Percentiles rank a stretch among this genome's conserved stretches.
phyloP scores from a whole-genome alignment of 345 rosid genomes.

The Draba incana region DNA sequence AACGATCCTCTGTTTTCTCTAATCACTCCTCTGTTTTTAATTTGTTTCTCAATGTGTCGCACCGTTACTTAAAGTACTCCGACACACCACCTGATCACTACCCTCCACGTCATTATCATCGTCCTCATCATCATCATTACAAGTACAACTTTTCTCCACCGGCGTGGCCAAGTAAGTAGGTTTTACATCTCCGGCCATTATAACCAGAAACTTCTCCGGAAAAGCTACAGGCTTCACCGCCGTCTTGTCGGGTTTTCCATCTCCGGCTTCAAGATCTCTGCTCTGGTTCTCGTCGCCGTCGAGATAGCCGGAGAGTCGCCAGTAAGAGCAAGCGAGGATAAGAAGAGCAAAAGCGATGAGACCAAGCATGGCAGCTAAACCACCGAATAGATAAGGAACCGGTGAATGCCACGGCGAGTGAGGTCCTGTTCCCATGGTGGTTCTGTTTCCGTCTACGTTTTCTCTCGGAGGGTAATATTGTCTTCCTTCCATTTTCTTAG shows the following conservation, averaged over 20 bases:
- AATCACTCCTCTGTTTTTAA: neutral
- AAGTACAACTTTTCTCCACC: constrained; percentile 48
- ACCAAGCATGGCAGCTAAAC: constrained; percentile 92
- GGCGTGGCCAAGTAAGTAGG: constrained; percentile 85
- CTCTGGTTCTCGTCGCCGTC: constrained; percentile 43
- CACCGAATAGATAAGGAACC: constrained; percentile 90
- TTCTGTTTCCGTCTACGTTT: constrained; percentile 31
- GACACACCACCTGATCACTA: constrained; percentile 33
- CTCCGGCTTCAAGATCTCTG: constrained; percentile 70
- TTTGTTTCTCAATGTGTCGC: constrained; percentile 11
- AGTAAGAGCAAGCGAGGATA: constrained; percentile 90
- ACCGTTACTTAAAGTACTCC: constrained; percentile 26
- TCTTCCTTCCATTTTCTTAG: constrained; percentile 50
- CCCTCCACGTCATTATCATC: constrained; percentile 29
- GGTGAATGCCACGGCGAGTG: constrained; percentile 95
- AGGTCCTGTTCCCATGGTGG: constrained; percentile 31
- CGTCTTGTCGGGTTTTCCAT: constrained; percentile 37
- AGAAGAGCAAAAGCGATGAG: constrained; percentile 87
- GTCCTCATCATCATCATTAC: constrained; percentile 39
- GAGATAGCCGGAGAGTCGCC: constrained; percentile 83
- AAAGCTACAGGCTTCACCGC: constrained; percentile 35
- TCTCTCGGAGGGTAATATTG: constrained; percentile 44
- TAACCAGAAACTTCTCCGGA: constrained; percentile 80
- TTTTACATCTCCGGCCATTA: constrained; percentile 82
- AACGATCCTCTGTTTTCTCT: constrained; percentile 31